Evolutionary conservation across 2,329 filamentous ascomycete genomes (phyloP).

Genomic region (Ceratocystis huliohia): DNA sequence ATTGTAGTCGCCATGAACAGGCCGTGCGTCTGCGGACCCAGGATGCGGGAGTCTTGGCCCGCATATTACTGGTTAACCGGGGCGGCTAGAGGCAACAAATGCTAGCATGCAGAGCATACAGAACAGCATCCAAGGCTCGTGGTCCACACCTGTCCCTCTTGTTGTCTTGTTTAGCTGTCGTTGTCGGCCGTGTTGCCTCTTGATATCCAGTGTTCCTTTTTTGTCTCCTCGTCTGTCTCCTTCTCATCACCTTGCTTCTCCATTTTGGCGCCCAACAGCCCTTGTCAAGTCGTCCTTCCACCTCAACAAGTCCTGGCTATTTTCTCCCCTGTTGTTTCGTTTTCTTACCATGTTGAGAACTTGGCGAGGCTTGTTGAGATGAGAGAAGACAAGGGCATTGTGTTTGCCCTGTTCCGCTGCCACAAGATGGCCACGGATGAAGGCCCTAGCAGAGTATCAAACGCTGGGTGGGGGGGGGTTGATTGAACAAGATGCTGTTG

Average conservation of each 20-base stretch:
- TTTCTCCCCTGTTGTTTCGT: neutral
- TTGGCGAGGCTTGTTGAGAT: slow-evolving; percentile 5
- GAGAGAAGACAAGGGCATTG: slow-evolving; percentile 5
- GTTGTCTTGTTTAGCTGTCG: neutral
- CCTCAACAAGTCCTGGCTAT: neutral
- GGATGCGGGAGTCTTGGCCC: neutral
- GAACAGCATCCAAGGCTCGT: neutral
- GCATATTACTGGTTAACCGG: neutral
- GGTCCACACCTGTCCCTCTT: neutral
- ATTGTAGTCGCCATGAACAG: neutral
- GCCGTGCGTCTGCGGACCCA: neutral
- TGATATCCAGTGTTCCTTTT: neutral
- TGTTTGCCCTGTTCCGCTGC: neutral
- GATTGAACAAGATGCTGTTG: neutral
- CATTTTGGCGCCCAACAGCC: neutral
- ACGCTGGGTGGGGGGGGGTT: neutral
- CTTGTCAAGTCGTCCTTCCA: neutral
- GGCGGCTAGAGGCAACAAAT: neutral
- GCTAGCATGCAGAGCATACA: neutral
- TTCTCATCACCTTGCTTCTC: too few relatives aligned
- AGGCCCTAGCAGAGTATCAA: neutral
- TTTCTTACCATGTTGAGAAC: neutral
- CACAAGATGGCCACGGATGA: neutral
- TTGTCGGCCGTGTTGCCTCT: neutral
- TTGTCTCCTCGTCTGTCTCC: neutral